Base-by-base conservation (phyloP, 805 yeast genomes). In the Candida corydali region DNA sequence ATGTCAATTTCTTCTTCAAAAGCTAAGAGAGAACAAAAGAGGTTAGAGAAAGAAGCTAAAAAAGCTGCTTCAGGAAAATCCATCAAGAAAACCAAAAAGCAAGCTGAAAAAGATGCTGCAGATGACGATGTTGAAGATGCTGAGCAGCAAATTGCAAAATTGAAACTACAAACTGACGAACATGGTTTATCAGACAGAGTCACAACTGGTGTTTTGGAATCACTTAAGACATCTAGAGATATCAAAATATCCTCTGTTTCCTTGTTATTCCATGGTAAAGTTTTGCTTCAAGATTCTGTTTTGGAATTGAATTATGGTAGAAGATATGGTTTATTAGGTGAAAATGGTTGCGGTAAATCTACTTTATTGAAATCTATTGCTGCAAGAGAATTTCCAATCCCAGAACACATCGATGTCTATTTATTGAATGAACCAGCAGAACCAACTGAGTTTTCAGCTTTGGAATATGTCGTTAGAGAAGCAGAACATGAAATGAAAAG, bases 321-420 rank as follows among this genome's bases (percentile, higher is more conserved):
- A 71, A 82, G 96, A 68, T 93, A 93, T 62, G 98, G 98, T 70
- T 75, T 93, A 44, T 75, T 93, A 57, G 98, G 98, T 57, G 98
- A 89, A 67, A 93, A 93, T 65, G 98, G 98, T 49, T 93, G 98
- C 72, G 98, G 98, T 71, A 93, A 93, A 69, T 88, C 97, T 32
- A 93, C 98, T 17, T 81, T 93, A 54, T 70, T 93, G 61, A 86
- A 86, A 65, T 84, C 98, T 27, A 65, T 93, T 52, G 97, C 98
- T 41, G 94, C 95, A 36, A 80, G 96, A 63, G 98, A 93, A 68
- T 93, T 75, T 68, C 98, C 98, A 41, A 75, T 91, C 51, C 98
- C 98, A 29, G 93, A 82, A 48, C 76, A 73, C 47, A 86, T 93
- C 51, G 98, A 93, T 70, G 75, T 93, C 41, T 93, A 93, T 58